Conservation (phyloP, 78 protist genomes). For the Dictyostelium citrinum region DNA sequence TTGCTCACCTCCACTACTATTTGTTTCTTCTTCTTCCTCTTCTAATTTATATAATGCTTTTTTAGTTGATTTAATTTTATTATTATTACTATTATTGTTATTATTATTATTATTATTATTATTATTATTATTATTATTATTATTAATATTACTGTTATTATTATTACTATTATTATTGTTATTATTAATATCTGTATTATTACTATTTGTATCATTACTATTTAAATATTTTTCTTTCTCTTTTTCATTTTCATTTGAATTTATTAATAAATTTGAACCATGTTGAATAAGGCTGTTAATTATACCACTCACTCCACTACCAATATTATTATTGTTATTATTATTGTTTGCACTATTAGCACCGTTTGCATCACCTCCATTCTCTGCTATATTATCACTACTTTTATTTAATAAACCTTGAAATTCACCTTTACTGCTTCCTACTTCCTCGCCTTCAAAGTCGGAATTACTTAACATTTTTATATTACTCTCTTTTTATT, state of each 20-base stretch:
- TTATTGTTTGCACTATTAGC: background rate
- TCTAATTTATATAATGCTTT: constrained; percentile 5
- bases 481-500: background rate
- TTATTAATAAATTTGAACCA: background rate
- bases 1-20: constrained; percentile 1
- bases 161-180: background rate
- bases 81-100: background rate
- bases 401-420: background rate
- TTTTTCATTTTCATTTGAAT: background rate
- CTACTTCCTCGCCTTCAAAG: background rate
- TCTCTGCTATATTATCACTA: background rate
- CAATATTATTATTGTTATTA: background rate
- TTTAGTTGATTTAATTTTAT: background rate
- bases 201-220: background rate
- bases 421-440: background rate
- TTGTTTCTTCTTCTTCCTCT: background rate
- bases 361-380: background rate
- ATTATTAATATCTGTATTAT: background rate
- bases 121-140: background rate
- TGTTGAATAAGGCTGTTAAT: background rate
- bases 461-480: background rate
- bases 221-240: background rate
- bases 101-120: background rate
- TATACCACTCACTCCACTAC: background rate
- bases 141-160: background rate